These are phyloP conservation scores for Solioccasus polychromus DNA, from an alignment of 768 basidiomycete species.

Conservation along the genomic window DNA sequence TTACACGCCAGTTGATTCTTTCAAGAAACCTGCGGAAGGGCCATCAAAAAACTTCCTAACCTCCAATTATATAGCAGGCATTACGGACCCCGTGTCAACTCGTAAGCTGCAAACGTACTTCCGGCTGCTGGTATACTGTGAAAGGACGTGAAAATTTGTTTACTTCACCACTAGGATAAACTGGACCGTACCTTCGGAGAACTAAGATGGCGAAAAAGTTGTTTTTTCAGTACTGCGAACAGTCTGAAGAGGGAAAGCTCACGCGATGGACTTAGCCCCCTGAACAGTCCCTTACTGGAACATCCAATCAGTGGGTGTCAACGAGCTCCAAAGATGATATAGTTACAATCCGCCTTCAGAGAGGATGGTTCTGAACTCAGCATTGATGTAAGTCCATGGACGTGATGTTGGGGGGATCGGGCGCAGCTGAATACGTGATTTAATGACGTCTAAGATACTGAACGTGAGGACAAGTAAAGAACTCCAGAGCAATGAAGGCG, in stretches of 20 bases:
- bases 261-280: slow-evolving; percentile 77
- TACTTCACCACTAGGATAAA: neutral
- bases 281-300: slow-evolving; percentile 57
- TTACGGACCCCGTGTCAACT: slow-evolving; percentile 67
- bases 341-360: slow-evolving; percentile 67
- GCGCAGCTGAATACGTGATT: slow-evolving; percentile 85
- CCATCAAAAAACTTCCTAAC: neutral
- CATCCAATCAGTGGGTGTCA: neutral
- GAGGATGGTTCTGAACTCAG: slow-evolving; percentile 66
- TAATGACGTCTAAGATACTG: slow-evolving; percentile 70
- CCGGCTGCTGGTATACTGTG: slow-evolving; percentile 86
- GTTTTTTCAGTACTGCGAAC: neutral
- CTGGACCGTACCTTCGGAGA: slow-evolving; percentile 50
- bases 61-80: neutral
- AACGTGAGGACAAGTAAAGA: neutral
- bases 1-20: slow-evolving; percentile 24
- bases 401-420: slow-evolving; percentile 68
- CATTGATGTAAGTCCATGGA: slow-evolving; percentile 71
- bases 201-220: slow-evolving; percentile 39
- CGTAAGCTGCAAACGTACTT: slow-evolving; percentile 87
- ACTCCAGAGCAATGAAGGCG: no score
- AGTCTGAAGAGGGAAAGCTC: slow-evolving; percentile 20
- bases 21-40: slow-evolving; percentile 19
- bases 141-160: neutral
- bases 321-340: neutral